Percentiles rank a stretch among this genome's conserved stretches.
Conservation (phyloP, 1,139 yeast genomes). For the Candida freyschussii region DNA sequence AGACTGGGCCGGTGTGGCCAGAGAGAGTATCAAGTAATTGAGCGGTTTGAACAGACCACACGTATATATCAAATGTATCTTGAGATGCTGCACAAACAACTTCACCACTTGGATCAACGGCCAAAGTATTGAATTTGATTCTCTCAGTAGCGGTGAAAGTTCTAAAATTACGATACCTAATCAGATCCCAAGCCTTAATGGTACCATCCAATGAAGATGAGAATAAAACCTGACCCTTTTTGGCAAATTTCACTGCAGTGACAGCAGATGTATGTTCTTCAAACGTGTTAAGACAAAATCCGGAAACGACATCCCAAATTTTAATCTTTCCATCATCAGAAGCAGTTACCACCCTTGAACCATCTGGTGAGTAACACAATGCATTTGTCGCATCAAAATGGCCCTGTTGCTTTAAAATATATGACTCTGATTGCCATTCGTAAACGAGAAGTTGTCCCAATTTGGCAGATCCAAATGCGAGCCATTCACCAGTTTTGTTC, state of each 20-base stretch:
- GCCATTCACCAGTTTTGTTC: slow-evolving; percentile 90
- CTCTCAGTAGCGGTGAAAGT: slow-evolving; percentile 90
- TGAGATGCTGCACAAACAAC: slow-evolving; percentile 93
- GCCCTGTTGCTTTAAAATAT: slow-evolving; percentile 92
- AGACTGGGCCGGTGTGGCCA: slow-evolving; percentile 96
- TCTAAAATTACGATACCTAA: slow-evolving; percentile 89
- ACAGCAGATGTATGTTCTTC: slow-evolving; percentile 88
- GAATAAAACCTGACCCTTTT: slow-evolving; percentile 82
- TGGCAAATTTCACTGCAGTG: slow-evolving; percentile 81
- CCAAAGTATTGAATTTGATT: slow-evolving; percentile 80
- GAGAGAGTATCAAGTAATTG: slow-evolving; percentile 81
- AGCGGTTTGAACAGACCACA: slow-evolving; percentile 97
- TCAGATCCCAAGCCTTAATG: slow-evolving; percentile 93
- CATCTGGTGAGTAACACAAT: slow-evolving; percentile 89
- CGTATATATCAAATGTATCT: slow-evolving; percentile 84
- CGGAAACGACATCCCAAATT: slow-evolving; percentile 92
- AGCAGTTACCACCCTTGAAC: slow-evolving; percentile 86
- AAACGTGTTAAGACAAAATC: slow-evolving; percentile 89
- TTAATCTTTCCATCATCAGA: slow-evolving; percentile 96
- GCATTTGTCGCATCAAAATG: slow-evolving; percentile 90
- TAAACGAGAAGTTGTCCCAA: slow-evolving; percentile 93
- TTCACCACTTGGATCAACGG: slow-evolving; percentile 97
- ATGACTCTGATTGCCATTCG: slow-evolving; percentile 99
- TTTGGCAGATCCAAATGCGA: slow-evolving; percentile 88
- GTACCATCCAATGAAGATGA: slow-evolving; percentile 95